Base-by-base conservation (phyloP, 2,329 filamentous ascomycete species). In the Massarina eburnea region DNA sequence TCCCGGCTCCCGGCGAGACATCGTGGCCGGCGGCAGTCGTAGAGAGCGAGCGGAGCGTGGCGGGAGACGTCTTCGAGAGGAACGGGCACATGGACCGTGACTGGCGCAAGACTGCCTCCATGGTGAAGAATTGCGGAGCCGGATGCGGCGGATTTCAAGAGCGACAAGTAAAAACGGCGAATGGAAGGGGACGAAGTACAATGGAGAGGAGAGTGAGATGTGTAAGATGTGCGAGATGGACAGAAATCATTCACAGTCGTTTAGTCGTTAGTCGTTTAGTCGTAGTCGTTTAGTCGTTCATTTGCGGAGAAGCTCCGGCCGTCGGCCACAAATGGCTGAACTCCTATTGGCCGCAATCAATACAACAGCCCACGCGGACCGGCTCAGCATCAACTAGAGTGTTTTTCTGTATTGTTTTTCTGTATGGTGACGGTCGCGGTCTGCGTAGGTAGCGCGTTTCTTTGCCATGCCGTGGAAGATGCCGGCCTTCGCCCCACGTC, bases 81-180 rank as follows among this genome's bases (percentile, higher is more conserved):
- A 99, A 99, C 45, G 94, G 94, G 76, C 94, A 99, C 85, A 99
- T 88, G 70, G 88, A 84, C 80, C 91, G 91, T 71, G 91, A 96
- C 75, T 97, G 91, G 73, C 90, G 90, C 65, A 97, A 84, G 62
- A 96, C 85, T 64, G 89, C 82, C 80, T 99, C 94, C 94, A 99
- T 99, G 53, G 45, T 66, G 55, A 52, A 49, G 49, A 62, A 57
- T 57, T 48, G 45, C 46, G 45, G 19, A 36, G 39, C 8, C 18
- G 38, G 43, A 39, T 18, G 34, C 35, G 33, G 37, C 38, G 21
- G 35, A 26, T 33, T 19, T 20, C 35, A 18, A 17, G 38, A 18
- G 14, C 3, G 21, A 30, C 20, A 7, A 4, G 27, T 30, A 14
- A 6, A 15, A 17, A 21, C 30, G 21, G 37, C 15, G 45, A 32